These are phyloP conservation scores for Salix exigua DNA, from an alignment of 345 rosid species.

Conservation along the genomic window DNA sequence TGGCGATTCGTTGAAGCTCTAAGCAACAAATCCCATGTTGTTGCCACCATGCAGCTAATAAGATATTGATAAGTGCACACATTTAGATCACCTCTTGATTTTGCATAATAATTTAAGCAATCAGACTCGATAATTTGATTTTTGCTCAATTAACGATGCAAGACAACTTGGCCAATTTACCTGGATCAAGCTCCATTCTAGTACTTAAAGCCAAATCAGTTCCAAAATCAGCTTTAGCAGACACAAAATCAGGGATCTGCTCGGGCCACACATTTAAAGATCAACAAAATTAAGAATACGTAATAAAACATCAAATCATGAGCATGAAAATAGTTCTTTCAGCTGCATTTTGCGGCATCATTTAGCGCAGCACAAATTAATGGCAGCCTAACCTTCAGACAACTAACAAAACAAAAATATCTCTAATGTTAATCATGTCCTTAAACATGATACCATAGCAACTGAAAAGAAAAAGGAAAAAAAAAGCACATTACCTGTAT, in stretches of 20 bases:
- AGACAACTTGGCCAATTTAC: conserved; percentile 26
- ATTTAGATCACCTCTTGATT: conserved; percentile 8
- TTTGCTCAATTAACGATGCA: conserved; percentile 2
- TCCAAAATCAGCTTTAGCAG: conserved; percentile 70
- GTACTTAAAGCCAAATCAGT: conserved; percentile 79
- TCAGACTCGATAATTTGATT: background rate
- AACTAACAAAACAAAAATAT: background rate
- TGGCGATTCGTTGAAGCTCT: conserved; percentile 79
- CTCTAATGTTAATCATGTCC: background rate
- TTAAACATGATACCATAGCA: background rate
- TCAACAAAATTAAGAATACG: background rate
- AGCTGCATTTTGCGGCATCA: conserved; percentile 1
- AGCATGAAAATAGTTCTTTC: background rate
- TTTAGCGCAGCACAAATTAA: background rate
- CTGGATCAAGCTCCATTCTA: conserved; percentile 86
- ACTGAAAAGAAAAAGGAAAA: background rate
- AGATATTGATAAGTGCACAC: background rate
- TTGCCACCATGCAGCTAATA: conserved; percentile 83
- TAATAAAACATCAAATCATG: background rate
- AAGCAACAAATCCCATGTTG: conserved; percentile 77
- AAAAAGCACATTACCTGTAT: conserved; percentile 57
- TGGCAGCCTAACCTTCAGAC: background rate
- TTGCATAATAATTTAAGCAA: background rate
- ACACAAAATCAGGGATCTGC: conserved; percentile 77
- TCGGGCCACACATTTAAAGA: background rate